Base-by-base conservation (phyloP, 371 early-diverging fungal genomes). In the Mucor saturninus region DNA sequence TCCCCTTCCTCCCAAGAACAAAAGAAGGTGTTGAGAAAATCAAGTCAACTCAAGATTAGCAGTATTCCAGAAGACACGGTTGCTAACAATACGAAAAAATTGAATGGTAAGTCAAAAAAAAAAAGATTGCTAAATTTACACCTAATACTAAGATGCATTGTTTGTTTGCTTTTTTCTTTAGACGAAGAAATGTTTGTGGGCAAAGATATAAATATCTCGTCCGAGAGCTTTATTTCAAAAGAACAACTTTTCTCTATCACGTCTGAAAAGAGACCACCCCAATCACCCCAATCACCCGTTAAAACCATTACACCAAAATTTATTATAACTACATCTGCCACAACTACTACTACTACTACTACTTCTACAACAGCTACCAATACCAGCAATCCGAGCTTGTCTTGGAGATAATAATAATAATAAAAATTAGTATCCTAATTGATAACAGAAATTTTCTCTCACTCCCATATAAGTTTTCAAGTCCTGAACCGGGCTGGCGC, bases 161-260 rank as follows among this genome's bases (percentile, higher is more conserved):
- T 21, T 21, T 21, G 21, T 21, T 21, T 21, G 21, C 21, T 56
- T 30, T 14, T 38, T 42, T 2, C 9, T 15, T 42, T 11, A 67
- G 64, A 50, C 10, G 50, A 50, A 50, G 50, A 69, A 51, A 31
- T 71, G 59, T 53, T 69, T 64, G 50, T 75, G 59, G 64, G 70
- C 54, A 38, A 61, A 54, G 52, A 67, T 26, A 54, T 67, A 13
- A 52, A 62, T 2, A 45, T 67, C 21, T 67, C 67, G 2, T 48
- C 67, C 21, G 65, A 61, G 39, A 61, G 64, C 10, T 64, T 60
- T 40, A 61, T 64, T 13, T 60, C 68, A 13, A 31, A 45, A 4
- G 62, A 62, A 40, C 67, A 67, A 35, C 28, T 67, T 9, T 62
- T 67, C 48, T 64, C 59, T 3, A 35, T 43, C 8, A 43, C 52